Conservation (phyloP, 306 rosid genomes). For the Glycine soja region DNA sequence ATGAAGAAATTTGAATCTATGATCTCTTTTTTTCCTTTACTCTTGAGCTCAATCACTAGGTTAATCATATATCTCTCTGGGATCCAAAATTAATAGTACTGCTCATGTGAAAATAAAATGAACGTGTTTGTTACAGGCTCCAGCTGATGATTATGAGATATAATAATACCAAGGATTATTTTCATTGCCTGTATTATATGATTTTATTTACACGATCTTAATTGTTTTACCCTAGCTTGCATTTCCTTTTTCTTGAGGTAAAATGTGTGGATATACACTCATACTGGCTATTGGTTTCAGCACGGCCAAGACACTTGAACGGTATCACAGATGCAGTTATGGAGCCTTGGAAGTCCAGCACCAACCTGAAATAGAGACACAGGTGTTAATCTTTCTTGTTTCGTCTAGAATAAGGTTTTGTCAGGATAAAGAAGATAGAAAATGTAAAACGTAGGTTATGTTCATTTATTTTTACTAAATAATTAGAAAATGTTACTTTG, state of each 20-base stretch:
- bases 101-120: not conserved
- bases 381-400: conserved; percentile 48
- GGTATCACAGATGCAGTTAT: conserved; percentile 69
- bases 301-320: conserved; percentile 72
- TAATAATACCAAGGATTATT: not conserved
- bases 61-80: no score
- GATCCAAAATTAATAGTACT: no score
- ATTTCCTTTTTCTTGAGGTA: not conserved
- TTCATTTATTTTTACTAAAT: not conserved
- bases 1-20: no score
- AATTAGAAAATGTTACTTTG: not conserved
- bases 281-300: conserved; percentile 51
- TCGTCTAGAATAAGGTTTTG: not conserved
- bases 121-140: not conserved
- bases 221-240: not conserved
- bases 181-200: not conserved
- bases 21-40: no score
- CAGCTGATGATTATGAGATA: not conserved
- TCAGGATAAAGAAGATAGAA: not conserved
- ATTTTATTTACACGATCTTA: no score
- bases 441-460: not conserved
- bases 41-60: no score
- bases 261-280: not conserved
- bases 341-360: conserved; percentile 59
- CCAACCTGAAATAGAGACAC: conserved; percentile 62